Evolutionary conservation across 371 early-diverging fungal genomes (phyloP).

Genomic region (Circinella minor): DNA sequence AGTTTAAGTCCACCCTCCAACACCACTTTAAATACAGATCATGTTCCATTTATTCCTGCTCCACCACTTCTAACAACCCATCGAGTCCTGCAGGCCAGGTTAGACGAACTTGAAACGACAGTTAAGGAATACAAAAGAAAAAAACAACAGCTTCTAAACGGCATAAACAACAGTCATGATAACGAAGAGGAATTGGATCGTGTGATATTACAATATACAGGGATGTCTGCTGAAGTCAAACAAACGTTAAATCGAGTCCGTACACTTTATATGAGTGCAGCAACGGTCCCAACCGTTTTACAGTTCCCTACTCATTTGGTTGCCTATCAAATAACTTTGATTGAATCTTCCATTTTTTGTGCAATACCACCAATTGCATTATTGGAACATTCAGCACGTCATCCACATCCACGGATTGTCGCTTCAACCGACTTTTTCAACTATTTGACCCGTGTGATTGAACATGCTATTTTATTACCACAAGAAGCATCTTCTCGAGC

Average conservation of each 20-base stretch:
- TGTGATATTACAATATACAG: constrained; percentile 48
- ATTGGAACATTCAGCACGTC: constrained; percentile 68
- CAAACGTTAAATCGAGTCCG: constrained; percentile 60
- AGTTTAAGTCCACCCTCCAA: constrained; percentile 37
- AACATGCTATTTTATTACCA: constrained; percentile 71
- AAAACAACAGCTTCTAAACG: constrained; percentile 33
- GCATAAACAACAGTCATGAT: constrained; percentile 20
- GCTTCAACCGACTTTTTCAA: constrained; percentile 86
- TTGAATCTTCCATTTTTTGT: constrained; percentile 73
- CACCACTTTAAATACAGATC: constrained; percentile 32
- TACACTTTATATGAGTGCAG: constrained; percentile 60
- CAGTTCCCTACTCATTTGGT: constrained; percentile 71
- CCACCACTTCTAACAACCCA: constrained; percentile 61
- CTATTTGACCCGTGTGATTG: constrained; percentile 77
- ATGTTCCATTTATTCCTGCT: constrained; percentile 59
- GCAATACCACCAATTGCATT: constrained; percentile 71
- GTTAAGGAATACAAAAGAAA: constrained; percentile 29
- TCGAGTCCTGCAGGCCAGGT: constrained; percentile 44
- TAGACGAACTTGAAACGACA: constrained; percentile 45
- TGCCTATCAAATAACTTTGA: constrained; percentile 76
- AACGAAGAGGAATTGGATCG: constrained; percentile 45
- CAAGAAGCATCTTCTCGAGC: constrained; percentile 68
- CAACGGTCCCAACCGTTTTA: constrained; percentile 63
- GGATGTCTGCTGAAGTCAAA: constrained; percentile 50
- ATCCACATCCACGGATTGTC: constrained; percentile 71